A percentile compares a stretch with the other conserved stretches of the same genome.
Evolutionary conservation across 2,329 filamentous ascomycete species (phyloP).

Genomic region (Ceratocystis eucalypticola): DNA sequence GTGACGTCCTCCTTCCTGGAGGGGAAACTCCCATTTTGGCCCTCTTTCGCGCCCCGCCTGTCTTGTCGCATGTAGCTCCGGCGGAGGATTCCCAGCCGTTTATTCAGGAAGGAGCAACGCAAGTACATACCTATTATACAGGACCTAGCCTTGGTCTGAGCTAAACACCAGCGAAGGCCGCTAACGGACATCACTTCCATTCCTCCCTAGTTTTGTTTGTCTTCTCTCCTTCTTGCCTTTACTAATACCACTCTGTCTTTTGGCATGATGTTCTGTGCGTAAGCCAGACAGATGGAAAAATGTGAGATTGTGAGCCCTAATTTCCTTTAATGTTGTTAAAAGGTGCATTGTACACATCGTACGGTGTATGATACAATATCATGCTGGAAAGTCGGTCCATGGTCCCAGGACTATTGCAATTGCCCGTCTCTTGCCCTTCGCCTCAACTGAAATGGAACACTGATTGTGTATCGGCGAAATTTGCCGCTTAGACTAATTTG

Average conservation of each 20-base stretch:
- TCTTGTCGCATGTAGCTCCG: conserved; percentile 6
- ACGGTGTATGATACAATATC: background rate
- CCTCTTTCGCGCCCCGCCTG: too few species aligned
- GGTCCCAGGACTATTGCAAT: too few species aligned
- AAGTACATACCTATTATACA: background rate
- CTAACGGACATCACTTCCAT: conserved; percentile 1
- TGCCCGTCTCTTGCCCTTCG: too few species aligned
- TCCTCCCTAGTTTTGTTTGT: background rate
- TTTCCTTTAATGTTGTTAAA: too few species aligned
- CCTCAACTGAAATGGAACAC: too few species aligned
- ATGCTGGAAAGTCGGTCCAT: background rate
- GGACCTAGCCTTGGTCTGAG: background rate
- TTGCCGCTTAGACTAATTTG: too few species aligned
- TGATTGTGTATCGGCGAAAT: too few species aligned
- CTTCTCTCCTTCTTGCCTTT: background rate
- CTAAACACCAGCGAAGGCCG: background rate
- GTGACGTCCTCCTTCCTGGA: conserved; percentile 6
- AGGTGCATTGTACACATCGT: background rate
- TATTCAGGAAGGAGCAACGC: conserved; percentile 1
- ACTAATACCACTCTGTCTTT: background rate
- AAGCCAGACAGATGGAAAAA: background rate
- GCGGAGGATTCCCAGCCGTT: conserved; percentile 1
- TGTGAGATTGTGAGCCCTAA: background rate
- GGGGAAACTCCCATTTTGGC: background rate
- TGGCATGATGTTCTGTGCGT: background rate